Evolutionary conservation across 73 alveolate genomes (phyloP), one percentile per base, ranked within the genome.

Genomic region (Stentor coeruleus): DNA sequence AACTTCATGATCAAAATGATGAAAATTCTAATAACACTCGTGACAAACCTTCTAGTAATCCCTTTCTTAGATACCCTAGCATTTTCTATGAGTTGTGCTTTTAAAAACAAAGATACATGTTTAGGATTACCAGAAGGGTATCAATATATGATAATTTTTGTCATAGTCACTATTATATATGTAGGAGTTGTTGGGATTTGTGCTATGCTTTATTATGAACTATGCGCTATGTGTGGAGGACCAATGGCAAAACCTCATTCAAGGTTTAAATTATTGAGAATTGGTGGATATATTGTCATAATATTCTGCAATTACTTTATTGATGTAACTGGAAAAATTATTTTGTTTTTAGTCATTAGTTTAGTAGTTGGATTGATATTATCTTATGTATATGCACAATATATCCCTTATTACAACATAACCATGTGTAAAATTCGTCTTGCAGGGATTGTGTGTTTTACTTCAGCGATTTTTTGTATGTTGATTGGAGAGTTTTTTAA

Each of bases 381-480:
- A 57, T 20, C 35, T 31, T 57, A 57, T 31, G 73, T 31, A 20
- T 20, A 20, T n/a, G 28, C 28, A 1, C 73, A 57, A 2, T 57
- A 57, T 57, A 31, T 57, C 15, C 73, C 73, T 31, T 57, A 57
- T 2, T 57, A 57, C 73, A 57, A 57, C 73, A n/a, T 57, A 20
- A n/a, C 35, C 28, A 57, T 57, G 73, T 57, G 73, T 31, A n/a
- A 57, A 20, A 57, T 57, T 31, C 73, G 73, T 31, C 28, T 57
- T 20, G 73, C 35, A 1, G 73, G 35, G 28, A 57, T 57, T 57
- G 73, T 57, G 15, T 57, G 35, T 0, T 57, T 57, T 57, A 57
- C 73, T 57, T 57, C 73, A 57, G 73, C 73, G 15, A 31, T 57
- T 2, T 57, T 57, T 57, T 57, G 73, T 57, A 57, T 57, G 73